Evolutionary conservation across 306 rosid genomes (phyloP).

Genomic region (Vigna radiata): DNA sequence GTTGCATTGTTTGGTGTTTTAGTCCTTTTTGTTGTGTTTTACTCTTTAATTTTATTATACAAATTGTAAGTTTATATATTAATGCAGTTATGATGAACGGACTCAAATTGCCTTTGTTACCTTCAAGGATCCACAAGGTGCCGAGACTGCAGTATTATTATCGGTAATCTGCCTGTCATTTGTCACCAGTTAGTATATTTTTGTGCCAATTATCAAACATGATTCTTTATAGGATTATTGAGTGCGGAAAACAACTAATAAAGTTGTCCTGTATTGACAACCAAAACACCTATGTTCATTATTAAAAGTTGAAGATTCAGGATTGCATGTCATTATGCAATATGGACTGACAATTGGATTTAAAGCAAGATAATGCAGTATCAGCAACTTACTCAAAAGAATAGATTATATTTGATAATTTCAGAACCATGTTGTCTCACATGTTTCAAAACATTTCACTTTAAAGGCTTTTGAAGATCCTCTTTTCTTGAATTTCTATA

Average conservation of each 20-base stretch:
- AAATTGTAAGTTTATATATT: constrained; percentile 32
- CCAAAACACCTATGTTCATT: constrained; percentile 17
- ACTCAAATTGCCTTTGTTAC: constrained; percentile 91
- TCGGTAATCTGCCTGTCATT: constrained; percentile 67
- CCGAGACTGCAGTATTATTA: constrained; percentile 91
- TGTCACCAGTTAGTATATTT: constrained; percentile 15
- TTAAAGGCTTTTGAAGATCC: constrained; percentile 26
- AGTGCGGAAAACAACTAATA: constrained; percentile 2
- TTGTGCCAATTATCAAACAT: not conserved
- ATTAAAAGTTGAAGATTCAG: constrained; percentile 21
- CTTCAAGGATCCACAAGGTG: constrained; percentile 90
- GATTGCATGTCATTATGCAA: not conserved
- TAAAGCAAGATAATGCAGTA: constrained; percentile 32
- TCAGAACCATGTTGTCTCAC: constrained; percentile 13
- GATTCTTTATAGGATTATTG: not conserved
- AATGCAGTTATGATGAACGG: constrained; percentile 76
- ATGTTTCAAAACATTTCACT: constrained; percentile 14
- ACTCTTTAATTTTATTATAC: constrained; percentile 7
- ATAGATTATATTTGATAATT: not conserved
- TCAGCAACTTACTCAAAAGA: constrained; percentile 19
- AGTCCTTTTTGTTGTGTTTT: constrained; percentile 23
- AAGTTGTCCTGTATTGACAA: constrained; percentile 16
- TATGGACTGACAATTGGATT: not conserved
- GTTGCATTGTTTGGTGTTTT: not conserved
- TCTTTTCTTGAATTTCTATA: constrained; percentile 36